Evolutionary conservation across 352 stramenopile species (phyloP).

Genomic region (Pythium dissimile): DNA sequence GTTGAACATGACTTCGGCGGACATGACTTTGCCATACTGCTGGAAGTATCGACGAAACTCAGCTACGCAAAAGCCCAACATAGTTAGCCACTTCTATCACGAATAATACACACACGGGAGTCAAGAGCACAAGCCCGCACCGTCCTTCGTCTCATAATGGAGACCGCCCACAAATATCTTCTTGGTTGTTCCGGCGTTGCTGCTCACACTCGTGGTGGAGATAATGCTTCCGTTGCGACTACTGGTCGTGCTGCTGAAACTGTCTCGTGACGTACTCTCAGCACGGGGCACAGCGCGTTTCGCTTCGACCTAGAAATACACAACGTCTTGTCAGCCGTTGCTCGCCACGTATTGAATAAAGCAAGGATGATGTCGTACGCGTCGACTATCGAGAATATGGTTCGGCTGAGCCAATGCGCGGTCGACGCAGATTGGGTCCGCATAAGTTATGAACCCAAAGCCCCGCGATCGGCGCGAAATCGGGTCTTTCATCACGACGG

Average conservation of each 20-base stretch:
- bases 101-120: constrained; percentile 14
- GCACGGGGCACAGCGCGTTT: constrained; percentile 89
- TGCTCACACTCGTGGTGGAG: constrained; percentile 50
- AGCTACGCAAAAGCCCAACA: constrained; percentile 28
- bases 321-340: neutral
- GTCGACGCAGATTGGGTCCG: constrained; percentile 84
- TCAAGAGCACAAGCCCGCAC: no score
- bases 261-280: constrained; percentile 73
- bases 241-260: constrained; percentile 40
- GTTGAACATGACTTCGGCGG: constrained; percentile 94
- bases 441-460: constrained; percentile 95
- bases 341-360: neutral
- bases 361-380: constrained; percentile 35
- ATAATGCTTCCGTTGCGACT: constrained; percentile 52
- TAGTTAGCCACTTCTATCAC: neutral
- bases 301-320: constrained; percentile 73
- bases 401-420: constrained; percentile 85
- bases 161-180: constrained; percentile 93
- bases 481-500: constrained; percentile 92
- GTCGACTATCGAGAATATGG: constrained; percentile 88
- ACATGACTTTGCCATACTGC: constrained; percentile 92
- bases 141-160: constrained; percentile 93
- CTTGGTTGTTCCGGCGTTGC: constrained; percentile 74
- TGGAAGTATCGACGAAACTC: constrained; percentile 93
- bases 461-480: constrained; percentile 88